A percentile compares a stretch with the other conserved stretches of the same genome.
phyloP scores from a whole-genome alignment of 1,284 basidiomycete species.

The Puccinia novopanici region DNA sequence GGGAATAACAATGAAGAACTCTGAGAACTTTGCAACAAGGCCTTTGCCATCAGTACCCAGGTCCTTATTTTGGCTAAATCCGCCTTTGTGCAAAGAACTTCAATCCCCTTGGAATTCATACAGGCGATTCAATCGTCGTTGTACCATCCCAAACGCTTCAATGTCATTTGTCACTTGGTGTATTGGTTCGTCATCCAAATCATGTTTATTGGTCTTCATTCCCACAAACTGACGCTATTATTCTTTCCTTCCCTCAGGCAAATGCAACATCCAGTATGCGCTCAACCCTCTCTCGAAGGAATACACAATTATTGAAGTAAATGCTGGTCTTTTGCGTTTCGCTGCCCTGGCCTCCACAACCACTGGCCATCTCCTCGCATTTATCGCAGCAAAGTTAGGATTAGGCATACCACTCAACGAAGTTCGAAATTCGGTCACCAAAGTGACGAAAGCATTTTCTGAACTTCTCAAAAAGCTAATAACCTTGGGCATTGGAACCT shows the following conservation, averaged over 20 bases:
- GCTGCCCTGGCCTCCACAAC: constrained; percentile 98
- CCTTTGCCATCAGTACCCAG: constrained; percentile 94
- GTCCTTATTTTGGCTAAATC: constrained; percentile 69
- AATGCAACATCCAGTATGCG: constrained; percentile 99
- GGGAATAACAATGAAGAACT: constrained; percentile 86
- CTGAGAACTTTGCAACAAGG: constrained; percentile 81
- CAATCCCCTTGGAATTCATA: constrained; percentile 96
- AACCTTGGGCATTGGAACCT: too few relatives aligned
- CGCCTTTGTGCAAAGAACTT: constrained; percentile 73
- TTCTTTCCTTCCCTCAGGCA: constrained; percentile 62
- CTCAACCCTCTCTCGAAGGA: constrained; percentile 91
- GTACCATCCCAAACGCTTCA: constrained; percentile 98
- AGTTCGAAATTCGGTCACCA: constrained; percentile 95
- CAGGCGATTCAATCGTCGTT: constrained; percentile 96
- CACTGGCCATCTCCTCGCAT: constrained; percentile 94
- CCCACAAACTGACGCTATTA: constrained; percentile 14
- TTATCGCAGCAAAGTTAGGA: too few relatives aligned
- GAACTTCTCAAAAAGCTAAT: too few relatives aligned
- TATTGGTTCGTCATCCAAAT: constrained; percentile 66
- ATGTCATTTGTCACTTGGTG: constrained; percentile 96
- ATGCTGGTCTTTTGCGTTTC: constrained; percentile 94
- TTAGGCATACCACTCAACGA: constrained; percentile 95
- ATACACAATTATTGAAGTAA: constrained; percentile 99
- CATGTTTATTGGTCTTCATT: background rate
- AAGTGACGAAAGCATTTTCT: too few relatives aligned